Evolutionary conservation across 306 rosid genomes (phyloP).

Genomic region (Ormosia emarginata): DNA sequence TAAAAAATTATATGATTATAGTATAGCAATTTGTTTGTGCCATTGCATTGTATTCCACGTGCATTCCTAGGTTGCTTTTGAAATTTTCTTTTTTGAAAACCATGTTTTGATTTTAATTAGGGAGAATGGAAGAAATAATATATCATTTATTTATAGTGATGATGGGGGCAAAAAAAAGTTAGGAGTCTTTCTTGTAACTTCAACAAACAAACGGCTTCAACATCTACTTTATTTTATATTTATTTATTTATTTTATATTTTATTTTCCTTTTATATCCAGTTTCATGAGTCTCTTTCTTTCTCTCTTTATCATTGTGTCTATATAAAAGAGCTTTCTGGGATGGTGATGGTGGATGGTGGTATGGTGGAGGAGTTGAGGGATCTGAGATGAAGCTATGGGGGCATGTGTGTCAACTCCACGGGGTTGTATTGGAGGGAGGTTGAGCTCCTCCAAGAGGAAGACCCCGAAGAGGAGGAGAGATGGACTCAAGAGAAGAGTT

Average conservation of each 20-base stretch:
- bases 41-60: not conserved
- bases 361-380: no score
- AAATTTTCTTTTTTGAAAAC: not conserved
- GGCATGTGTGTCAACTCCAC: no score
- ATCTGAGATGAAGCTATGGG: no score
- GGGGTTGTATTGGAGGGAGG: no score
- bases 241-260: not conserved
- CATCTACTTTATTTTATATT: not conserved
- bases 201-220: constrained; percentile 18
- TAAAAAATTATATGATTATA: not conserved
- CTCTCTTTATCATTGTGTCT: constrained; percentile 9
- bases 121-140: not conserved
- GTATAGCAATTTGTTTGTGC: not conserved
- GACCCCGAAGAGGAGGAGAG: no score
- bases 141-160: no score
- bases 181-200: constrained; percentile 19
- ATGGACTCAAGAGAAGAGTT: no score
- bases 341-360: no score
- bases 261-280: not conserved
- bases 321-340: no score
- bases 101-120: not conserved
- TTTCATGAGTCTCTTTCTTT: constrained; percentile 13
- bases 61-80: not conserved
- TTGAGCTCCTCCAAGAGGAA: no score
- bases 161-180: constrained; percentile 6